Base-by-base conservation (phyloP, 768 basidiomycete species). In the Solioccasus polychromus region DNA sequence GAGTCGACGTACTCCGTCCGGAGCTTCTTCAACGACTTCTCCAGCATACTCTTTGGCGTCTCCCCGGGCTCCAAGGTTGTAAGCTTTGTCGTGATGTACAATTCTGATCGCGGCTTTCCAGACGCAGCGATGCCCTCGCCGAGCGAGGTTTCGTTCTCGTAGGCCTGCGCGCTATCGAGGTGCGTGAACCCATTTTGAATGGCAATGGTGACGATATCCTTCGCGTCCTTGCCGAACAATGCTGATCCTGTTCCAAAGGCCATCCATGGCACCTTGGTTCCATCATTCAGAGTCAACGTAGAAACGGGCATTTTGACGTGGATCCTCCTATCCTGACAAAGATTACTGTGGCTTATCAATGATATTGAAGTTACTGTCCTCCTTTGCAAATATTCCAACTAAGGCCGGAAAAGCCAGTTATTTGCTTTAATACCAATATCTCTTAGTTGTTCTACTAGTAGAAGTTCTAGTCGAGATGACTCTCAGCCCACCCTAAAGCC, bases 21-120 rank as follows among this genome's bases (percentile, higher is more conserved):
- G 5, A 87, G 68, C 56, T 76, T 77, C 56, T 70, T 59, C 39
- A 88, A 61, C 8, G 82, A 83, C 15, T 62, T 67, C 30, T 73
- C 55, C 10, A 90, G 59, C 0, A 74, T 67, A 4, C 71, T 68
- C 41, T 68, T 72, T 26, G 85, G 76, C 3, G 71, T 74, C 49
- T 72, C 62, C 8, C 75, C 73, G 0, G 68, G 64, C 7, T 52
- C 53, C 36, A 69, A 42, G 6, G 22, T 5, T 29, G 4, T 39
- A 32, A 83, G 64, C 52, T 85, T 83, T 17, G 82, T 84, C 30
- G 81, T 79, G 53, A 88, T 71, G 62, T 74, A 88, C 9, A 88
- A 60, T 39, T 76, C 72, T 1, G 73, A 73, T 17, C 80, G 77
- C 8, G 75, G 59, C 53, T 74, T 78, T 20, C 74, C 73, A 3